These are phyloP conservation scores for Metarhizium brunneum DNA, from an alignment of 2,329 filamentous ascomycete genomes.

Conservation along the genomic window DNA sequence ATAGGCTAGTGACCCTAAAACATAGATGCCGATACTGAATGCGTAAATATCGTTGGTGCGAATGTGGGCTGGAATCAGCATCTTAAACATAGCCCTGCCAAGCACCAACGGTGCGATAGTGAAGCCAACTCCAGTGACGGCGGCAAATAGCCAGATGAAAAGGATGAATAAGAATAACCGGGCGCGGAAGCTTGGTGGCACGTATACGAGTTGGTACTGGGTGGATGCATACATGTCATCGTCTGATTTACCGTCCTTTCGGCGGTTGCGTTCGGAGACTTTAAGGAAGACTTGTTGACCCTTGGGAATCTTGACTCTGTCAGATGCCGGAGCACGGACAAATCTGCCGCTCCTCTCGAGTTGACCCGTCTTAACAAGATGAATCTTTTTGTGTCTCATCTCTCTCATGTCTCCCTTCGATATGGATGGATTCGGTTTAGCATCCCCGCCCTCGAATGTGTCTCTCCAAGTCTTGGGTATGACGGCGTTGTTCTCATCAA, in stretches of 20 bases:
- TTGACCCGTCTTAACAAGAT: conserved; percentile 38
- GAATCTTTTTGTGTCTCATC: conserved; percentile 30
- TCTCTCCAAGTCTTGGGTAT: conserved; percentile 49
- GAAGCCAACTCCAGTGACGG: conserved; percentile 71
- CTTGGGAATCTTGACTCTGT: conserved; percentile 90
- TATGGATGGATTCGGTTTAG: conserved; percentile 30
- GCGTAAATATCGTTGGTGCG: conserved; percentile 93
- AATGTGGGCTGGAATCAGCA: conserved; percentile 60
- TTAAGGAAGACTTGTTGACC: conserved; percentile 72
- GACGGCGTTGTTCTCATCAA: conserved; percentile 32
- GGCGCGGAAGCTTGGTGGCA: conserved; percentile 75
- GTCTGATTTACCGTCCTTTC: conserved; percentile 45
- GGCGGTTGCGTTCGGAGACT: conserved; percentile 55
- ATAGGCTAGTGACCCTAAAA: conserved; percentile 62
- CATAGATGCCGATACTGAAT: conserved; percentile 82
- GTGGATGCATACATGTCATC: conserved; percentile 43
- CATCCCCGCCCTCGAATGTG: conserved; percentile 39
- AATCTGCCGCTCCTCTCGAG: conserved; percentile 68
- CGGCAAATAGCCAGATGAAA: conserved; percentile 88
- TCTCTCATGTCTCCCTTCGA: conserved; percentile 24
- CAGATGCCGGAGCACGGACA: conserved; percentile 86
- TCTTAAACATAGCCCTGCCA: conserved; percentile 68
- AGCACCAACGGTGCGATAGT: conserved; percentile 83
- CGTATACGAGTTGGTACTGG: conserved; percentile 63
- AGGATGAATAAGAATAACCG: conserved; percentile 81